Evolutionary conservation across 179 eudicot species (phyloP).

Genomic region (Actinidia arguta): DNA sequence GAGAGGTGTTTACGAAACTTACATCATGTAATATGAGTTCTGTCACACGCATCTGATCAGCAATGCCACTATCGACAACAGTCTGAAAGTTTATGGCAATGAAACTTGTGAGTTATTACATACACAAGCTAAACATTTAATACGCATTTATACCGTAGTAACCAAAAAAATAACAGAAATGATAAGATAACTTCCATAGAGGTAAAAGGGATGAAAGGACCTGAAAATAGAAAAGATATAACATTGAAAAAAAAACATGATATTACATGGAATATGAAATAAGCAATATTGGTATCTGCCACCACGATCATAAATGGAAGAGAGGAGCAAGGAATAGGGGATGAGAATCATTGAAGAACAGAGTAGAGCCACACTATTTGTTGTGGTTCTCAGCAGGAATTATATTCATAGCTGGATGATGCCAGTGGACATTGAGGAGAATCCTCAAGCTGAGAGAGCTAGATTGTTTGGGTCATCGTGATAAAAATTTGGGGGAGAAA

Average conservation of each 20-base stretch:
- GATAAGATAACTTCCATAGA: background rate
- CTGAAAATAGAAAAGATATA: background rate
- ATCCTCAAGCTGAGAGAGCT: background rate
- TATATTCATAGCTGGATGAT: background rate
- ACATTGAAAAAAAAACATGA: background rate
- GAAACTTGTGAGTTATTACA: background rate
- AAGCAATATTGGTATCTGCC: background rate
- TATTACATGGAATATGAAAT: background rate
- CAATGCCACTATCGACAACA: conserved; percentile 87
- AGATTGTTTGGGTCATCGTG: background rate
- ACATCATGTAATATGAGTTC: conserved; percentile 92
- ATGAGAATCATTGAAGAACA: background rate
- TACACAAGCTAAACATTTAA: background rate
- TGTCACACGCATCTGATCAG: conserved; percentile 88
- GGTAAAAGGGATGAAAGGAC: background rate
- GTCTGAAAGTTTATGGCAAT: conserved; percentile 52
- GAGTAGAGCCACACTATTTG: background rate
- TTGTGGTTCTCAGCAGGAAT: background rate
- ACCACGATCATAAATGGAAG: background rate
- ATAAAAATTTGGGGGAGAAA: background rate
- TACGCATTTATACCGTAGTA: background rate
- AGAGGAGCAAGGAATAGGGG: background rate
- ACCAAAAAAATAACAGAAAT: background rate
- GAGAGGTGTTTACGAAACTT: conserved; percentile 33
- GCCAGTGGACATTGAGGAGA: background rate